These are phyloP conservation scores for Pichia nakasei DNA, from an alignment of 805 yeast genomes.

Conservation along the genomic window DNA sequence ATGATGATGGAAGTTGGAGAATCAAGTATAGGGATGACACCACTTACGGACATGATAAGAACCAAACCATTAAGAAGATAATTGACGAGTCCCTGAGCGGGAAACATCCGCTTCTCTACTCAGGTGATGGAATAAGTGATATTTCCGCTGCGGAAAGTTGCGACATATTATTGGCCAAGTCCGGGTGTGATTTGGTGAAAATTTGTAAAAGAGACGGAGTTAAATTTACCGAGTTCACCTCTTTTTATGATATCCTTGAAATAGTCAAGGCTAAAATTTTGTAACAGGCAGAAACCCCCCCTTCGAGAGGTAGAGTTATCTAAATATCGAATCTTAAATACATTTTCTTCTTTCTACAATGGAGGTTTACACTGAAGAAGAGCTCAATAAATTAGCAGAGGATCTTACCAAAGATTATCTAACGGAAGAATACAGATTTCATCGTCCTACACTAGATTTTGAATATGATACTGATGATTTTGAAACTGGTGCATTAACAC, in stretches of 20 bases:
- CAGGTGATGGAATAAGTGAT: constrained; percentile 98
- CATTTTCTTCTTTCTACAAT: neutral
- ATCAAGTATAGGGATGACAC: constrained; percentile 81
- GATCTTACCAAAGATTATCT: neutral
- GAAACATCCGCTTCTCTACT: constrained; percentile 72
- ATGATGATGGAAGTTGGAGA: constrained; percentile 55
- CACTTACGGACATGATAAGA: constrained; percentile 91
- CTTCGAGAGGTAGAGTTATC: no score
- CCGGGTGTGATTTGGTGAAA: constrained; percentile 80
- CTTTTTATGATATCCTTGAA: constrained; percentile 66
- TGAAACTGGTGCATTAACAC: no score
- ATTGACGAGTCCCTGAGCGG: constrained; percentile 21
- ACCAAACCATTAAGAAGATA: constrained; percentile 60
- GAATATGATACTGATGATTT: no score
- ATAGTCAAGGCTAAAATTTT: constrained; percentile 38
- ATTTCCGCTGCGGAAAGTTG: constrained; percentile 93
- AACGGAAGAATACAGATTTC: neutral
- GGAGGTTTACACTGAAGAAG: neutral
- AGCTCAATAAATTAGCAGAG: neutral
- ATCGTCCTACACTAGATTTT: no score
- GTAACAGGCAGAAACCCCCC: no score
- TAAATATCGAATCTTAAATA: no score
- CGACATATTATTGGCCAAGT: constrained; percentile 85
- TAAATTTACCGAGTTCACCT: constrained; percentile 75
- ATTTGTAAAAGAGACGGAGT: constrained; percentile 75